A percentile compares a stretch with the other conserved stretches of the same genome.
Evolutionary conservation across 148 eudicot genomes (phyloP).

Genomic region (Rhododendron vialii): DNA sequence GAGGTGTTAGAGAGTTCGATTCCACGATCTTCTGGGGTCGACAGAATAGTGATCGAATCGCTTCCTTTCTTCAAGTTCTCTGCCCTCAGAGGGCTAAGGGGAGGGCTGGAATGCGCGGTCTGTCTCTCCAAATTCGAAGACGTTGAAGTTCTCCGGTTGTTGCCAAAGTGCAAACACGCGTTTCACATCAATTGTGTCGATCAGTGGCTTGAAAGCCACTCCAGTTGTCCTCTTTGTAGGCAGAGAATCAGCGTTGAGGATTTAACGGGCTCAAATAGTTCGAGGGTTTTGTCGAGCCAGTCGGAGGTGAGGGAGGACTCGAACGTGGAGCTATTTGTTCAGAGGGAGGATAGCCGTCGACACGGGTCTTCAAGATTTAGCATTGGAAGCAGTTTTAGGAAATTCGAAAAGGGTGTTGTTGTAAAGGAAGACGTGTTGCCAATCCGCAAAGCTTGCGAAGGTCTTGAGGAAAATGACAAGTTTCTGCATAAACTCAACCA

Average conservation of each 20-base stretch:
- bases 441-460: conserved; percentile 17
- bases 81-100: conserved; percentile 50
- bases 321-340: conserved; percentile 43
- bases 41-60: conserved; percentile 45
- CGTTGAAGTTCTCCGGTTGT: conserved; percentile 45
- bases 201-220: conserved; percentile 66
- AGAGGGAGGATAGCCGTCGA: conserved; percentile 39
- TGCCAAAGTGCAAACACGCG: conserved; percentile 83
- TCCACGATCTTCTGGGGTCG: conserved; percentile 52
- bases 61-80: conserved; percentile 74
- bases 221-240: conserved; percentile 81
- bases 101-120: conserved; percentile 73
- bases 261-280: conserved; percentile 29
- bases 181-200: conserved; percentile 73
- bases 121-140: conserved; percentile 69
- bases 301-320: conserved; percentile 19
- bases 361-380: conserved; percentile 39
- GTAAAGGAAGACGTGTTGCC: conserved; percentile 39
- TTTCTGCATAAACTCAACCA: conserved; percentile 56
- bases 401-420: conserved; percentile 2
- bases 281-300: conserved; percentile 27
- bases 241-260: conserved; percentile 45
- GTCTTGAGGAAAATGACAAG: conserved; percentile 9
- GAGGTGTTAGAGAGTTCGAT: conserved; percentile 18
- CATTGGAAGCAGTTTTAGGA: conserved; percentile 47